Base-by-base conservation (phyloP, 2,329 filamentous ascomycete genomes). In the Fusarium sp. region DNA sequence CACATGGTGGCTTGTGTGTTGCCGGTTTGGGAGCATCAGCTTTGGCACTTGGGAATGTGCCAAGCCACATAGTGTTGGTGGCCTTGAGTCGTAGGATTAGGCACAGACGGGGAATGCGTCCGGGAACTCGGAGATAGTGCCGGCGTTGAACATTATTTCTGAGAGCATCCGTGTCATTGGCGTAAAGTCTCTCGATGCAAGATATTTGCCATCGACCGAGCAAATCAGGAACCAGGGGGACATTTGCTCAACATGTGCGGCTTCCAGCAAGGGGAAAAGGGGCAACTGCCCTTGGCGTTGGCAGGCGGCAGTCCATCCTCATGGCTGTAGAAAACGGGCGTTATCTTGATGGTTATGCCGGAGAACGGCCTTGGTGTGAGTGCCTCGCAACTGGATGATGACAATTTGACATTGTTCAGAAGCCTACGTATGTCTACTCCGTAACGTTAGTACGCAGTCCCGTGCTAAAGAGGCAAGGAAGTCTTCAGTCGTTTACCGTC, bases 11-110 rank as follows among this genome's bases (percentile, higher is more conserved):
- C 67, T 68, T 52, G 71, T 73, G 61, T 63, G 45, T 52, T 61
- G 33, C 58, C 43, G 64, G 54, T 64, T 66, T 67, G 35, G 57
- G 54, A 52, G 52, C 50, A 27, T 63, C 59, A 38, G 52, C 61
- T 62, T 65, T 30, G 56, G 47, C 37, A 27, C 59, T 59, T 22
- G 63, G 73, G 75, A 75, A 78, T 77, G 75, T 71, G 68, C 60
- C 65, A 76, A 75, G 71, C 56, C 22, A 50, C 65, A 57, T 54
- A 27, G 66, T 56, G 64, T 30, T 58, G 45, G 52, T 33, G 11
- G 45, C 45, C 38, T 35, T n/a, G 45, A 50, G 47, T 52, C 27
- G 25, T 62, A 56, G n/a, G 30, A 20, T 50, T 59, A 65, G 57
- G 45, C 25, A 37, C 37, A n/a, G 20, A 65, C 57, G 40, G 63